Evolutionary conservation across 352 stramenopile species (phyloP).

Genomic region (Globisporangium irregulare): DNA sequence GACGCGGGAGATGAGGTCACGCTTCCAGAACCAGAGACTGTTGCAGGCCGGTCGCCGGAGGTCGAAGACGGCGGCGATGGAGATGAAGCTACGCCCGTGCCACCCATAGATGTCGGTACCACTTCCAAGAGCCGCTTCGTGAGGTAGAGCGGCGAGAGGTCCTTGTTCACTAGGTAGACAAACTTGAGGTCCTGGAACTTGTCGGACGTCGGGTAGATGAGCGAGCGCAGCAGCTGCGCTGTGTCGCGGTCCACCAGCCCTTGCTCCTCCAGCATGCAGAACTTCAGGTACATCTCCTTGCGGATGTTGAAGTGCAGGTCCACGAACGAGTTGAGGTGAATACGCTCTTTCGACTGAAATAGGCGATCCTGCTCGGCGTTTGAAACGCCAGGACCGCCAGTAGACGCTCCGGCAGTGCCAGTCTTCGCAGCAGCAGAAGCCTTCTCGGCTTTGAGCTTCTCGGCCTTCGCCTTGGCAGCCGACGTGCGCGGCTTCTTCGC

Average conservation of each 20-base stretch:
- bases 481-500: slow-evolving; percentile 21
- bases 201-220: slow-evolving; percentile 83
- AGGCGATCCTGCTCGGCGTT: slow-evolving; percentile 26
- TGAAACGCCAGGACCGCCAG: slow-evolving; percentile 4
- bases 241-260: slow-evolving; percentile 63
- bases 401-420: slow-evolving; percentile 18
- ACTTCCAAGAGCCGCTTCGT: slow-evolving; percentile 77
- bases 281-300: slow-evolving; percentile 86
- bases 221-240: slow-evolving; percentile 64
- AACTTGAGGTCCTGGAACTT: slow-evolving; percentile 87
- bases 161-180: slow-evolving; percentile 87
- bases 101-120: slow-evolving; percentile 38
- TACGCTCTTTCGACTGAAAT: slow-evolving; percentile 39
- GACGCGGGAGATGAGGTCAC: slow-evolving; percentile 18
- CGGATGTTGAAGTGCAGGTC: slow-evolving; percentile 83
- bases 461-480: slow-evolving; percentile 13
- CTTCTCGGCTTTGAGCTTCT: slow-evolving; percentile 8
- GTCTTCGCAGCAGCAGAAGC: slow-evolving; percentile 12
- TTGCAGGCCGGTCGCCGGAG: neutral
- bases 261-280: slow-evolving; percentile 77
- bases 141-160: slow-evolving; percentile 66
- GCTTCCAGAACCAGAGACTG: slow-evolving; percentile 2
- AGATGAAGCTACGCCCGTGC: slow-evolving; percentile 32
- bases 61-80: slow-evolving; percentile 22
- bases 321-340: slow-evolving; percentile 78